Conservation (phyloP, 257 asterid species). For the Phtheirospermum japonicum region DNA sequence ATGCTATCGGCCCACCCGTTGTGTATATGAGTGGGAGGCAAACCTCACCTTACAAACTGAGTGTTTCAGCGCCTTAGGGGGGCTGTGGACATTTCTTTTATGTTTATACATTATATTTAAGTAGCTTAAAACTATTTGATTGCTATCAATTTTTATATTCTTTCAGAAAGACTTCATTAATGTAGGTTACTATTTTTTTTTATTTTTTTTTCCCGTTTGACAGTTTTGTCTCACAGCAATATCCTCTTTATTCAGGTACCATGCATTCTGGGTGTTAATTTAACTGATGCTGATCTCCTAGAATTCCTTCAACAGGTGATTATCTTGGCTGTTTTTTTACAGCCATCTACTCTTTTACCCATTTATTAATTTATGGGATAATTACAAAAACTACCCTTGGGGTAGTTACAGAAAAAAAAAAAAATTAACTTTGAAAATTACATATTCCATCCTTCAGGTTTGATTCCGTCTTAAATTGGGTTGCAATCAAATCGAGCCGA, state of each 20-base stretch:
- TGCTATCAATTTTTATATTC: conserved; percentile 7
- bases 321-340: conserved; percentile 5
- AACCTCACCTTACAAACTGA: too few species aligned
- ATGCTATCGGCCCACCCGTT: too few species aligned
- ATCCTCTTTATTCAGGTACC: conserved; percentile 63
- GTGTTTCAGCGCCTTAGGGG: conserved; percentile 3
- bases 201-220: too few species aligned
- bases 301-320: conserved; percentile 91
- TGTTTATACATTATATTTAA: neutral
- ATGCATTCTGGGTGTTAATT: conserved; percentile 70
- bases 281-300: conserved; percentile 75
- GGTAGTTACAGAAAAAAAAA: too few species aligned
- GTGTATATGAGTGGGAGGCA: too few species aligned
- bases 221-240: conserved; percentile 23
- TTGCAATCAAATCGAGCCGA: too few species aligned
- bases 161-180: neutral
- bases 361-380: neutral
- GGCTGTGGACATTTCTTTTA: neutral
- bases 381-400: neutral
- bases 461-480: too few species aligned
- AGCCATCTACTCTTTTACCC: neutral
- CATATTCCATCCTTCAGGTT: too few species aligned
- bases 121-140: conserved; percentile 7
- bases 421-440: too few species aligned
- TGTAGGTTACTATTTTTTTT: neutral